phyloP scores from a whole-genome alignment of 345 rosid genomes.

The Brassica juncea region DNA sequence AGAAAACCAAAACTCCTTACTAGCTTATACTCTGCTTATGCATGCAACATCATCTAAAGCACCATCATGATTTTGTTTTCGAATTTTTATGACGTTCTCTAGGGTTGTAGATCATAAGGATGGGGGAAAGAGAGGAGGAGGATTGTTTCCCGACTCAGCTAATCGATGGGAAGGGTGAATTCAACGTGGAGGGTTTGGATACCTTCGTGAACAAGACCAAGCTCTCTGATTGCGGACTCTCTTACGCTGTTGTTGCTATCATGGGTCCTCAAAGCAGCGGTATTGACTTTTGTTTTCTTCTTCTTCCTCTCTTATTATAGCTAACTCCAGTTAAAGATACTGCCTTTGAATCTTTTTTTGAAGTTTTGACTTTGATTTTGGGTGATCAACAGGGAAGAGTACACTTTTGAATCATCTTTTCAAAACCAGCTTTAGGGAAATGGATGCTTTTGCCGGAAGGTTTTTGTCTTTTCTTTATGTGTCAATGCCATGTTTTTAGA shows the following conservation, averaged over 20 bases:
- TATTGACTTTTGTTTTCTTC: constrained; percentile 20
- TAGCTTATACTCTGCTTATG: constrained; percentile 17
- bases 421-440: constrained; percentile 70
- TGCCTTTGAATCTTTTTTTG: neutral
- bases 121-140: constrained; percentile 40
- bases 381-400: constrained; percentile 58
- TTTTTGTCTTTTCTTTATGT: constrained; percentile 34
- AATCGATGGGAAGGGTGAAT: constrained; percentile 59
- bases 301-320: neutral
- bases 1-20: neutral
- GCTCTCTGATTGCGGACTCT: constrained; percentile 64
- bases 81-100: neutral
- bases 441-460: constrained; percentile 81
- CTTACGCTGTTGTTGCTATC: constrained; percentile 81
- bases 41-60: constrained; percentile 21
- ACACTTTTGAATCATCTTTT: constrained; percentile 78
- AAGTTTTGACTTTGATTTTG: constrained; percentile 3
- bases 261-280: constrained; percentile 95
- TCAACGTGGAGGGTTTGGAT: constrained; percentile 63
- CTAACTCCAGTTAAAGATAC: neutral
- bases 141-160: constrained; percentile 61
- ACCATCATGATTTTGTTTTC: neutral
- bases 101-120: neutral
- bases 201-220: constrained; percentile 52
- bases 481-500: neutral